Evolutionary conservation across 1,139 yeast species (phyloP), one percentile per base, ranked within the genome.

Genomic region (Taiozyma sp.): DNA sequence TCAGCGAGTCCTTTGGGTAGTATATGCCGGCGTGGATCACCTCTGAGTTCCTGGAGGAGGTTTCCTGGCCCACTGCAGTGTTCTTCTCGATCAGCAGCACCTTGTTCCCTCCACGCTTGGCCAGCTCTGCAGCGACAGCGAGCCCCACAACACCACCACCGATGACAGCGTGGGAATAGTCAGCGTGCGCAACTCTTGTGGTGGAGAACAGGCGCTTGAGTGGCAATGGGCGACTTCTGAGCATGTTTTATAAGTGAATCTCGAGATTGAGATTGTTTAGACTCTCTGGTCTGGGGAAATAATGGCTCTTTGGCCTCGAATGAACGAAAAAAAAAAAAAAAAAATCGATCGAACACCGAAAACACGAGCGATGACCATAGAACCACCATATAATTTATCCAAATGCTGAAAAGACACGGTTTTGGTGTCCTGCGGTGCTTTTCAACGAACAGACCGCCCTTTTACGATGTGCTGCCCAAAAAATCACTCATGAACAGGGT

Each of bases 91-190:
- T 65, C 12, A 91, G 65, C 1, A 89, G 69, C 0, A 89, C 91
- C 3, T 68, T 65, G 54, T 79, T 78, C 0, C 74, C 70, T 1
- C 68, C 56, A 12, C 67, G 65, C 53, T 80, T 80, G 8, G 81
- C 70, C 44, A 91, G 70, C 58, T 85, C 84, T 0, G 92, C 81
- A 0, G 89, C 96, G 52, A 89, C 76, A 1, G 96, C 88, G 8
- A 89, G 73, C 0, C 97, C 97, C 1, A 91, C 92, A 0, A 82
- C 87, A 0, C 97, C 97, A 1, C 91, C 97, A 4, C 97, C 97
- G 22, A 91, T 73, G 0, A 91, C 81, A 1, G 85, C 83, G 65
- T 90, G 97, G 0, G 95, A 80, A 62, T 83, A 89, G 64, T 88
- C 96, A 0, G 68, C 51, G 2, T 32, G 12, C 3, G 46, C 36